Conservation (phyloP, 2,329 filamentous ascomycete genomes). For the Neofusicoccum kwambonambiense region DNA sequence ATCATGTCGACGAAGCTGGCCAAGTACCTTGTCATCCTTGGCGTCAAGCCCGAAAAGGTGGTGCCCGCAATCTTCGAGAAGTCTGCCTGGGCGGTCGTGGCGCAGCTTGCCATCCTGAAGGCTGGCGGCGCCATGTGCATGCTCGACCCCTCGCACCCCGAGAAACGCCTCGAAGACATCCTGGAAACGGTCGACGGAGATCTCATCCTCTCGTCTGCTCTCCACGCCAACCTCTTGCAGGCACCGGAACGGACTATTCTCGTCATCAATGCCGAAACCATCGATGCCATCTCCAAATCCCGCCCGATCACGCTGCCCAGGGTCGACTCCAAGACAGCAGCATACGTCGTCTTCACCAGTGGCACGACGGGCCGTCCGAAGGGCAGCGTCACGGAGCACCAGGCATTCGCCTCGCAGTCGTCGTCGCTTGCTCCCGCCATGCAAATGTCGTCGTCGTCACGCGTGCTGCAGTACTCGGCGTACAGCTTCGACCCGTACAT, state of each 20-base stretch:
- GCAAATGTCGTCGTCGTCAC: constrained; percentile 20
- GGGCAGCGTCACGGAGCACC: constrained; percentile 31
- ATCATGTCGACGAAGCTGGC: constrained; percentile 33
- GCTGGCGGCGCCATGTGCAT: constrained; percentile 26
- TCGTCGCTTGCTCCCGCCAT: not conserved
- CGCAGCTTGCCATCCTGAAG: constrained; percentile 38
- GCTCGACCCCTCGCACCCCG: constrained; percentile 27
- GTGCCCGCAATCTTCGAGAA: constrained; percentile 14
- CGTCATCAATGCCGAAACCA: not conserved
- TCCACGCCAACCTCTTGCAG: not conserved
- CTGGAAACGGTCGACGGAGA: constrained; percentile 31
- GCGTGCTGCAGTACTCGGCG: constrained; percentile 18
- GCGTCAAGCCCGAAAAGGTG: constrained; percentile 24
- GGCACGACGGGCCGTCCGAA: constrained; percentile 38
- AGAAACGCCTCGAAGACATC: not conserved
- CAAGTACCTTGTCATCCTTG: constrained; percentile 34
- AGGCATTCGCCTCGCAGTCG: constrained; percentile 28
- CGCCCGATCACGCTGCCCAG: not conserved
- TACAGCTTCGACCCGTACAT: constrained; percentile 33
- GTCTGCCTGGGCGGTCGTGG: constrained; percentile 30
- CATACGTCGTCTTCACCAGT: constrained; percentile 33
- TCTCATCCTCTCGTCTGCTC: constrained; percentile 30
- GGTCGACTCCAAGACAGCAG: not conserved
- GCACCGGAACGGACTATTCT: not conserved
- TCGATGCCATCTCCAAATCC: not conserved